Evolutionary conservation across 1,139 yeast species (phyloP), one percentile per base, ranked within the genome.

Genomic region (Kluyveromyces sp.): DNA sequence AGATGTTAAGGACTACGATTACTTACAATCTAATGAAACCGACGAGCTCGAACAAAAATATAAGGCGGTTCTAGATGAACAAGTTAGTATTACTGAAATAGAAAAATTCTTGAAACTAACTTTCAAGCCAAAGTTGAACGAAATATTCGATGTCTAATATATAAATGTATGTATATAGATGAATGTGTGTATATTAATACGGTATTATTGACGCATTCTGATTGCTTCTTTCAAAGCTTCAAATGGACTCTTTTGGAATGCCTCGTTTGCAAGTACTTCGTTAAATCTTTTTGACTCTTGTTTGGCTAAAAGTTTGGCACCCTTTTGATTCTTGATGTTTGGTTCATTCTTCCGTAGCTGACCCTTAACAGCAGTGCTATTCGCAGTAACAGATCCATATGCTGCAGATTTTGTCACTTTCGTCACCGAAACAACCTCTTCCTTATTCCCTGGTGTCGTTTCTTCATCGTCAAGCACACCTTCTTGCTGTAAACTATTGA

Each of bases 201-300:
- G 8, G n/a, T 15, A 21, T 34, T 48, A 44, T 34, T 60, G 58
- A 45, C 56, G 59, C 60, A 60, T 72, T 65, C 40, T 66, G 28
- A 66, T 66, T 29, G 59, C 61, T 42, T 68, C 73, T 60, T 75
- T 78, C 54, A 83, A 68, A 2, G 85, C 75, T 34, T 70, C 71
- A 58, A 82, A 82, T 1, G 88, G 85, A 38, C 77, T 73, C 45
- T 66, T 59, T 61, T 78, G 73, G 54, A 79, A 80, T 32, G 65
- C 66, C 37, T 71, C 64, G 54, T 79, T 75, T 49, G 71, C 73
- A 50, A 84, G 65, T 8, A 82, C 77, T 39, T 69, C 65, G 32
- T 70, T 74, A 60, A 84, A 83, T 50, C 80, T 71, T 52, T 68
- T 67, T 47, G 74, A 72, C 57, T 83, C 94, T 40, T 70, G 67